phyloP scores from a whole-genome alignment of 305 asterid species.

The Fraxinus angustifolia region DNA sequence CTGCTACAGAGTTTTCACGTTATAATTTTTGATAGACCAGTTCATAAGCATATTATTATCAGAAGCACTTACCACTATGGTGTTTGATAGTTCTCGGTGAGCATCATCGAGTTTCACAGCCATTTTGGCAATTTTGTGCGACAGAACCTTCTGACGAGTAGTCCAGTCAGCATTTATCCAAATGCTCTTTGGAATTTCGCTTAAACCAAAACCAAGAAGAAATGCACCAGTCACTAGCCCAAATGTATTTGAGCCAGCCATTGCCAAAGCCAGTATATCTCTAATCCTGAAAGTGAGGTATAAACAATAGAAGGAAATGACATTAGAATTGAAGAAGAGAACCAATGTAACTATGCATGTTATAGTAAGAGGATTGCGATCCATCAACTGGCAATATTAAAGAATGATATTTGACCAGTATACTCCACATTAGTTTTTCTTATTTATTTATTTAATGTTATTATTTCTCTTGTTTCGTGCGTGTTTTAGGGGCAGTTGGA shows the following conservation, averaged over 20 bases:
- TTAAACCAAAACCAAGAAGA: conserved; percentile 98
- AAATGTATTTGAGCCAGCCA: conserved; percentile 99
- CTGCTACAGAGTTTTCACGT: neutral
- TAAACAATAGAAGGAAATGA: conserved; percentile 20
- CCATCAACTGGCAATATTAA: conserved; percentile 9
- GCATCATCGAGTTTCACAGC: conserved; percentile 98
- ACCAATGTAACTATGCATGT: conserved; percentile 9
- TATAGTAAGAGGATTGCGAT: neutral
- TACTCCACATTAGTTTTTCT: neutral
- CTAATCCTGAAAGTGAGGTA: conserved; percentile 43
- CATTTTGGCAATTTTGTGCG: conserved; percentile 89
- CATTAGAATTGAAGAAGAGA: conserved; percentile 4
- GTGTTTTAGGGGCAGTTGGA: neutral
- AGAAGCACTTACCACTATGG: conserved; percentile 76
- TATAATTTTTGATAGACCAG: neutral
- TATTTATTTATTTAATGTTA: neutral
- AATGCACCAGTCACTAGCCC: conserved; percentile 99
- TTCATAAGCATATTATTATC: conserved; percentile 2
- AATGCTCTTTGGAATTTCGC: conserved; percentile 84
- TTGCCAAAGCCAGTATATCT: conserved; percentile 78
- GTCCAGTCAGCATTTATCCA: conserved; percentile 99
- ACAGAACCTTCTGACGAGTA: conserved; percentile 88
- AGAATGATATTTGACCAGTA: neutral
- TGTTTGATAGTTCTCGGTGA: conserved; percentile 86
- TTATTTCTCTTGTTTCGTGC: neutral